Evolutionary conservation across 2,329 filamentous ascomycete genomes (phyloP).

Genomic region (Aspergillus caelatus): DNA sequence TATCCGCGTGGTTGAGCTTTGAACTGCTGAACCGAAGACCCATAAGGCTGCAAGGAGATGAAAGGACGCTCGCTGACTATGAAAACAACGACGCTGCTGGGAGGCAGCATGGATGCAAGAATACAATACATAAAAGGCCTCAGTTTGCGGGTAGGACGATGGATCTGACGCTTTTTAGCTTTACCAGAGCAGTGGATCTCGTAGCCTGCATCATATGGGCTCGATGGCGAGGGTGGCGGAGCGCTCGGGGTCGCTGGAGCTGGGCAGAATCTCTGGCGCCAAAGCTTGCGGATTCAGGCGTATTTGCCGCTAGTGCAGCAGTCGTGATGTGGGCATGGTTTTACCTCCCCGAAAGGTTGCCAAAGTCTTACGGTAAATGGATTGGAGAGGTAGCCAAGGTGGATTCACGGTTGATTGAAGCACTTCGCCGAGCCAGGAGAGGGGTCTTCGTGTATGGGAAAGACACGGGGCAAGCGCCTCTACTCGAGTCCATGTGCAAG

Average conservation of each 20-base stretch:
- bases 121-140: constrained; percentile 25
- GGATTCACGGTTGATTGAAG: constrained; percentile 73
- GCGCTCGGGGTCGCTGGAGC: constrained; percentile 30
- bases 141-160: constrained; percentile 71
- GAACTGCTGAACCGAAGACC: constrained; percentile 49
- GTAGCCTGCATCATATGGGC: constrained; percentile 68
- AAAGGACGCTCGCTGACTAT: constrained; percentile 11
- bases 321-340: constrained; percentile 91
- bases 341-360: constrained; percentile 71
- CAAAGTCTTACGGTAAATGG: constrained; percentile 77
- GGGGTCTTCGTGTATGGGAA: constrained; percentile 71
- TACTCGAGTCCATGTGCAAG: constrained; percentile 71
- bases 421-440: constrained; percentile 67
- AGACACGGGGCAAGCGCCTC: constrained; percentile 69
- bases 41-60: constrained; percentile 18
- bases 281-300: constrained; percentile 62
- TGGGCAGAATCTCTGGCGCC: constrained; percentile 45
- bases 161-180: constrained; percentile 79
- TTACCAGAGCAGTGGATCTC: constrained; percentile 72
- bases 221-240: constrained; percentile 45
- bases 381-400: constrained; percentile 76
- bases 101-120: constrained; percentile 7
- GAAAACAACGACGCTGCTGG: constrained; percentile 10
- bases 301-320: constrained; percentile 73
- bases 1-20: constrained; percentile 55